Conservation (phyloP, 2,329 filamentous ascomycete species). For the Colletotrichum destructivum region DNA sequence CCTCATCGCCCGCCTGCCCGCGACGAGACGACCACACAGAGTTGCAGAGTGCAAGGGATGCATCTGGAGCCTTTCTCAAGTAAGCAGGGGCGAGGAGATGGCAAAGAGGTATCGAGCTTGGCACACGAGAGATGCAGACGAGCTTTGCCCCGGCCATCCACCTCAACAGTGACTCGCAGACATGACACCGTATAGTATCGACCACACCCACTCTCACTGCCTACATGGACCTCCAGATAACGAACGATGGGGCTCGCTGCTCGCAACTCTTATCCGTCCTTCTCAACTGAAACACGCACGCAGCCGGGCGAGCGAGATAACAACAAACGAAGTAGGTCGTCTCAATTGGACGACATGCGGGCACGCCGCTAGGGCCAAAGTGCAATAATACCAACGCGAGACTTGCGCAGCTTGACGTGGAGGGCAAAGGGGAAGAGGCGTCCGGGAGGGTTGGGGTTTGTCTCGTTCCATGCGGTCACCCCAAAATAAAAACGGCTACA, state of each 20-base stretch:
- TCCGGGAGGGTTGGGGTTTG: conserved; percentile 30
- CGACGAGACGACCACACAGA: no score
- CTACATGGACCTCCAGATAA: neutral
- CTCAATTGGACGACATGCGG: conserved; percentile 33
- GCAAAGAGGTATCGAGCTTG: neutral
- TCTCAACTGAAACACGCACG: conserved; percentile 29
- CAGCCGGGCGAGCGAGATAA: neutral
- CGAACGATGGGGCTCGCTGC: neutral
- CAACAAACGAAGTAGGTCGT: neutral
- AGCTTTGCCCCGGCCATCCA: neutral
- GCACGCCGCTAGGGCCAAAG: neutral
- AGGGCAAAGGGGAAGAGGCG: conserved; percentile 21
- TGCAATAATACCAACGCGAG: neutral
- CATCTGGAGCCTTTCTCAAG: neutral
- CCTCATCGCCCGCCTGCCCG: no score
- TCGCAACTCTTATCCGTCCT: neutral
- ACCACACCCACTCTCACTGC: neutral
- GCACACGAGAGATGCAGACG: conserved; percentile 6
- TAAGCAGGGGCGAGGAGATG: neutral
- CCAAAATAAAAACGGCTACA: conserved; percentile 30
- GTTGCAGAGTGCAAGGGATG: neutral
- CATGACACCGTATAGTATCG: neutral
- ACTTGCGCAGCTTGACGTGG: conserved; percentile 38
- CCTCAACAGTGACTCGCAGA: neutral
- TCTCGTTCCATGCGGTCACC: neutral